Evolutionary conservation across 73 alveolate genomes (phyloP).

Genomic region (Paramecium caudatum): DNA sequence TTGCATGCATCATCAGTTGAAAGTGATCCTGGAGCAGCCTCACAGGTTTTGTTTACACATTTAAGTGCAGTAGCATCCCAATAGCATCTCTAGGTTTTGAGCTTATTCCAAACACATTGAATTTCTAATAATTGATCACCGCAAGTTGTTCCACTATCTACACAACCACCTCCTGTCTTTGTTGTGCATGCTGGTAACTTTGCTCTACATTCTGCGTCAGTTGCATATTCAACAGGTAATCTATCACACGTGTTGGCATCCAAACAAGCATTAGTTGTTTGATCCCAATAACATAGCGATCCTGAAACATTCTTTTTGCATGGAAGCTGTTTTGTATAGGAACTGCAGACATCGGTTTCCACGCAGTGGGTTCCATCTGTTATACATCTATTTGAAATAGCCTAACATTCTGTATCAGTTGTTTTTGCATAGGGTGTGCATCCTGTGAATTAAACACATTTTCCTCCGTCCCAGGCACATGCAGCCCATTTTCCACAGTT

Average conservation of each 20-base stretch:
- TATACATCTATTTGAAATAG: background rate
- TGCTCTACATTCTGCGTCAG: background rate
- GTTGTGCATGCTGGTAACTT: background rate
- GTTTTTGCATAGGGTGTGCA: conserved; percentile 17
- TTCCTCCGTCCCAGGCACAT: background rate
- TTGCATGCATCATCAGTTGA: background rate
- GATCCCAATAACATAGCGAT: background rate
- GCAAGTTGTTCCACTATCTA: background rate
- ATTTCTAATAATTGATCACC: background rate
- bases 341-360: background rate
- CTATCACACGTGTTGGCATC: background rate
- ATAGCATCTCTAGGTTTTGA: background rate
- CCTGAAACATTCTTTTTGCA: background rate
- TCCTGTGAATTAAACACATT: conserved; percentile 12
- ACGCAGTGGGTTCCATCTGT: conserved; percentile 10
- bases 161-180: background rate
- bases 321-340: background rate
- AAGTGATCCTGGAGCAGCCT: background rate
- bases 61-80: background rate
- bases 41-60: conserved; percentile 32
- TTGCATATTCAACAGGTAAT: background rate
- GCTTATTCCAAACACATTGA: background rate
- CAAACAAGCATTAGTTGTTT: background rate
- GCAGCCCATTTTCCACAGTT: background rate
- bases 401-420: background rate